Evolutionary conservation across 1,284 basidiomycete species (phyloP).

Genomic region (Trichosporon sp.): DNA sequence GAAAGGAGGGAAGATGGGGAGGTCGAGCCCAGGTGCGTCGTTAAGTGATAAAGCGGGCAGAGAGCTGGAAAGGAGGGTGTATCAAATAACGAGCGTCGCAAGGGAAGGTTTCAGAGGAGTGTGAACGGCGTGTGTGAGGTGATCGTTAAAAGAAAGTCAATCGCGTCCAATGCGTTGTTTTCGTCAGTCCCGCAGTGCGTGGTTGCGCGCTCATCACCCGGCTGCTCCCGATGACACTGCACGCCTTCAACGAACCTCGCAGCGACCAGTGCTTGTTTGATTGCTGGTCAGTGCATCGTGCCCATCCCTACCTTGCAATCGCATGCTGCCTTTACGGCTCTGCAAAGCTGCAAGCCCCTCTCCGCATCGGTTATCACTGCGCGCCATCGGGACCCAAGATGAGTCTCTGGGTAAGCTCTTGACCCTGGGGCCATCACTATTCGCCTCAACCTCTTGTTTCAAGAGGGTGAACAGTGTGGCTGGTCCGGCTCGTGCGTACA

Average conservation of each 20-base stretch:
- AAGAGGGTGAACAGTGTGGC: constrained; percentile 8
- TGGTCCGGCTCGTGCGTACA: constrained; percentile 14
- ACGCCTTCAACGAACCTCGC: not conserved
- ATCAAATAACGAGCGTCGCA: constrained; percentile 10
- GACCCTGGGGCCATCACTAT: not conserved
- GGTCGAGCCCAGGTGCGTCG: not conserved
- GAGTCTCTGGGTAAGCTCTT: not conserved
- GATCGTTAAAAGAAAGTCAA: constrained; percentile 18
- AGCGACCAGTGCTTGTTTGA: constrained; percentile 10
- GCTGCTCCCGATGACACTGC: not conserved
- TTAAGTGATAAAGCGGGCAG: not conserved
- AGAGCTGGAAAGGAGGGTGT: constrained; percentile 16
- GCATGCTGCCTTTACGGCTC: not conserved
- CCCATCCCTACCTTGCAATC: not conserved
- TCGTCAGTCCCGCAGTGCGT: not conserved
- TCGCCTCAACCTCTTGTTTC: not conserved
- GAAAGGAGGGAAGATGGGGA: not conserved
- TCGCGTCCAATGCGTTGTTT: constrained; percentile 7
- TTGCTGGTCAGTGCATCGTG: constrained; percentile 16
- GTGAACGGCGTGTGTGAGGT: not conserved
- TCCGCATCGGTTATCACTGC: not conserved
- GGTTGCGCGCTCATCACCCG: not conserved
- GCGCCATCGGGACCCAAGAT: not conserved
- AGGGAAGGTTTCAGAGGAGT: constrained; percentile 6
- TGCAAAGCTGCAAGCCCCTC: not conserved